Evolutionary conservation across 257 asterid genomes (phyloP).

Genomic region (Paulownia fortunei): DNA sequence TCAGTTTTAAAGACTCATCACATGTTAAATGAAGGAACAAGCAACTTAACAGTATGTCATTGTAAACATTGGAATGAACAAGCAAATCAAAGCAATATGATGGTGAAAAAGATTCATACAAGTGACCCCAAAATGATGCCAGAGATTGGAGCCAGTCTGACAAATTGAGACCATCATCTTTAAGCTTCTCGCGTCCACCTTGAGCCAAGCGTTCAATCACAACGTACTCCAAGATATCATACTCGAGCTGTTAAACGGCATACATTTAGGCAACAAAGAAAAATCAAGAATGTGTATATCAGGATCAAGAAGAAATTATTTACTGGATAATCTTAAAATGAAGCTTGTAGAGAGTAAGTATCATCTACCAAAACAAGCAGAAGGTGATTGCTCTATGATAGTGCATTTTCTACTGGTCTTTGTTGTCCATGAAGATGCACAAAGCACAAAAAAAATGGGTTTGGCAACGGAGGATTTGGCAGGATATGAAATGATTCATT

Average conservation of each 20-base stretch:
- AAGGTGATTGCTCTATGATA: background rate
- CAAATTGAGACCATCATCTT: conserved; percentile 97
- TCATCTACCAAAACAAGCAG: conserved; percentile 3
- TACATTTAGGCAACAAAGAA: conserved; percentile 24
- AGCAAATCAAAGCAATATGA: conserved; percentile 34
- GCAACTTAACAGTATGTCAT: conserved; percentile 23
- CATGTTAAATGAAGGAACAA: conserved; percentile 35
- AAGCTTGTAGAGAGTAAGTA: background rate
- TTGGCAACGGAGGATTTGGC: background rate
- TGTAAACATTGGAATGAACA: conserved; percentile 17
- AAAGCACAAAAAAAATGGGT: background rate
- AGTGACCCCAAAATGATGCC: conserved; percentile 99
- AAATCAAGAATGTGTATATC: background rate
- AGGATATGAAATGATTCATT: background rate
- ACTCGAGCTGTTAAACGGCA: conserved; percentile 78
- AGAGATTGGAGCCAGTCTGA: conserved; percentile 99
- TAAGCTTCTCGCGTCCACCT: conserved; percentile 98
- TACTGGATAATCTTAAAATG: background rate
- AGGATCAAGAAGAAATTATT: background rate
- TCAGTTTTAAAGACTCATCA: conserved; percentile 29
- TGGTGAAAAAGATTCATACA: conserved; percentile 67
- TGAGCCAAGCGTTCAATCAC: conserved; percentile 98
- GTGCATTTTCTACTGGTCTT: background rate
- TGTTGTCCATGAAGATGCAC: conserved; percentile 11
- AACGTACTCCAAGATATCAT: conserved; percentile 96